A percentile compares a stretch with the other conserved stretches of the same genome.
Conservation (phyloP, 371 early-diverging fungal species). For the Mucor racemosus region DNA sequence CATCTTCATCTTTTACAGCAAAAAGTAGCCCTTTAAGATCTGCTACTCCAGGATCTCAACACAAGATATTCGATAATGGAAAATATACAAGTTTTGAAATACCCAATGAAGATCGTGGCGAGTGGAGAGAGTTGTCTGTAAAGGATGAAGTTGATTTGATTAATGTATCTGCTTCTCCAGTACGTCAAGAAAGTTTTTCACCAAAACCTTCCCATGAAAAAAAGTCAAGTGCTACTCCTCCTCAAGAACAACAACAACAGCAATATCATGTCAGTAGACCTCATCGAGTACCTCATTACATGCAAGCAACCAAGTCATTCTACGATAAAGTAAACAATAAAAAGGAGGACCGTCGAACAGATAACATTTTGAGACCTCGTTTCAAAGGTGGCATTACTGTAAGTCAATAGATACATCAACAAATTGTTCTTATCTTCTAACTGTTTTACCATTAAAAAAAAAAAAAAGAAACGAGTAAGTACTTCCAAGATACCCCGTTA, state of each 20-base stretch:
- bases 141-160: background rate
- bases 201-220: background rate
- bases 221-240: background rate
- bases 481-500: slow-evolving; percentile 26
- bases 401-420: background rate
- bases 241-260: background rate
- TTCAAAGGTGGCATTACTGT: slow-evolving; percentile 19
- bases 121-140: slow-evolving; percentile 20
- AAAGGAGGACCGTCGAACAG: slow-evolving; percentile 1
- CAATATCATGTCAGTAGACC: background rate
- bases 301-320: slow-evolving; percentile 24
- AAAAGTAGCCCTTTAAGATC: background rate
- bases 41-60: background rate
- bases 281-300: slow-evolving; percentile 25
- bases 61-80: slow-evolving; percentile 9
- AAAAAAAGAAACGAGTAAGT: slow-evolving; percentile 24
- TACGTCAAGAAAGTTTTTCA: background rate
- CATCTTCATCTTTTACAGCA: background rate
- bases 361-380: slow-evolving; percentile 4
- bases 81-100: slow-evolving; percentile 10
- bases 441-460: background rate
- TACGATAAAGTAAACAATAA: background rate
- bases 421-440: background rate
- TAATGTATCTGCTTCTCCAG: background rate
- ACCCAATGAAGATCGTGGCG: slow-evolving; percentile 27